Percentiles rank a stretch among this genome's conserved stretches.
These are phyloP conservation scores for Dorcoceras hygrometricum DNA, from an alignment of 257 asterid species.

Conservation along the genomic window DNA sequence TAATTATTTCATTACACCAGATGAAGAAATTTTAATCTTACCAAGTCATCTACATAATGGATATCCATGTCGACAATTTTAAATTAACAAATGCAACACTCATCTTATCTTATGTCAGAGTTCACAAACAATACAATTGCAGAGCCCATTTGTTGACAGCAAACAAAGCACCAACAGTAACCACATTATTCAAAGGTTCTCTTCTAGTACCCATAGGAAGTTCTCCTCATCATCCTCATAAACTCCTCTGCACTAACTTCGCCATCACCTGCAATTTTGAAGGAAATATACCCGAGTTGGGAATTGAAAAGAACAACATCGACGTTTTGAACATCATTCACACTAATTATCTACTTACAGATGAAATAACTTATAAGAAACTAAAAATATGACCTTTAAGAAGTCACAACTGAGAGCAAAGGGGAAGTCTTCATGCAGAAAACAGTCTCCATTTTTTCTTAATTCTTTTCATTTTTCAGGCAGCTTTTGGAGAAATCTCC, in stretches of 20 bases:
- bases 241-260: constrained; percentile 82
- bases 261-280: constrained; percentile 68
- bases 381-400: not conserved
- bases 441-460: not conserved
- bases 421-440: not conserved
- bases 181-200: not conserved
- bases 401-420: not conserved
- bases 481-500: not conserved
- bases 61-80: not conserved
- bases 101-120: too few relatives aligned
- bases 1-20: not conserved
- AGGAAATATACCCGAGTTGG: not conserved
- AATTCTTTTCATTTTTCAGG: not conserved
- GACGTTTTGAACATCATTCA: not conserved
- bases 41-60: not conserved
- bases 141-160: not conserved
- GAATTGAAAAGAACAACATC: not conserved
- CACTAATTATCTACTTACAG: not conserved
- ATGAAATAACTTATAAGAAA: not conserved
- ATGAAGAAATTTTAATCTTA: not conserved
- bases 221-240: constrained; percentile 87
- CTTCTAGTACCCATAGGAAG: constrained; percentile 63
- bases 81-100: not conserved
- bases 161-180: not conserved
- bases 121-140: too few relatives aligned